A percentile compares a stretch with the other conserved stretches of the same genome.
Evolutionary conservation across 2,329 filamentous ascomycete genomes (phyloP).

Genomic region (Botryotinia globosa): DNA sequence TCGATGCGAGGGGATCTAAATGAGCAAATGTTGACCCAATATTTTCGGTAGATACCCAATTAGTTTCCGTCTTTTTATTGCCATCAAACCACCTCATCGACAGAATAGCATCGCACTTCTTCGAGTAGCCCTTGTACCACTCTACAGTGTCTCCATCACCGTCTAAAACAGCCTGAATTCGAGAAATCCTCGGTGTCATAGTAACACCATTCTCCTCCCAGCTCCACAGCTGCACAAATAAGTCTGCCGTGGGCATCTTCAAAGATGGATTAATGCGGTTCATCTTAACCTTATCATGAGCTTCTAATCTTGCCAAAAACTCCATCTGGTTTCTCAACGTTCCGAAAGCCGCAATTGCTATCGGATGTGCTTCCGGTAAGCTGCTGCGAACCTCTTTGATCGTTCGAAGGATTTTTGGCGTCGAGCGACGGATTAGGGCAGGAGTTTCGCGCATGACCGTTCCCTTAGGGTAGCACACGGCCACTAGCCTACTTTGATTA

Average conservation of each 20-base stretch:
- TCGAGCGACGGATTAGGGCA: neutral
- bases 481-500: neutral
- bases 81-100: neutral
- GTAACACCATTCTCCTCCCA: neutral
- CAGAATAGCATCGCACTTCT: neutral
- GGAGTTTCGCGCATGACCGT: neutral
- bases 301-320: neutral
- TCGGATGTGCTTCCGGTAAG: neutral
- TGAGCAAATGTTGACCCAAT: neutral
- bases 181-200: neutral
- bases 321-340: neutral
- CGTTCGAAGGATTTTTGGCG: neutral
- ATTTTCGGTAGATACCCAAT: neutral
- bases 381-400: neutral
- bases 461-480: neutral
- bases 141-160: neutral
- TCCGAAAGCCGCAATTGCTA: slow-evolving; percentile 2
- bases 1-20: neutral
- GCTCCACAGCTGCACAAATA: neutral
- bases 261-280: neutral
- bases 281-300: neutral
- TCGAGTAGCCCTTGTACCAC: neutral
- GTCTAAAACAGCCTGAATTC: neutral
- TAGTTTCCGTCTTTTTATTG: neutral
- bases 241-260: neutral